Percentiles rank a stretch among this genome's conserved stretches.
phyloP scores from a whole-genome alignment of 257 asterid genomes.

The Przewalskia tangutica region DNA sequence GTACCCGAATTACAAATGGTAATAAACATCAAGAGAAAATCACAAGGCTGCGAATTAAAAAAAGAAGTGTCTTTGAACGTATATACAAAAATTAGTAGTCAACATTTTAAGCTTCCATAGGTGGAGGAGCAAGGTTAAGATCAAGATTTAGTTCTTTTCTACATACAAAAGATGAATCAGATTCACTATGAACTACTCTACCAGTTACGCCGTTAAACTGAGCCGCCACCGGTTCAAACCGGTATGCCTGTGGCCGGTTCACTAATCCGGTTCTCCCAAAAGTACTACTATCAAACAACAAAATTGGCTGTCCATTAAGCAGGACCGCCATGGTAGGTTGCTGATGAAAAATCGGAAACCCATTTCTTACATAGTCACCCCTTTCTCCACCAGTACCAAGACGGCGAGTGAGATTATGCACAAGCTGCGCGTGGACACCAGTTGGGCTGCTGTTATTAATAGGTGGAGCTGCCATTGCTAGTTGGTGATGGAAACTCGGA shows the following conservation, averaged over 20 bases:
- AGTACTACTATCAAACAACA: slow-evolving; percentile 19
- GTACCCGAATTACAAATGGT: neutral
- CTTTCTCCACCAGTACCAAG: slow-evolving; percentile 17
- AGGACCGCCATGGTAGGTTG: slow-evolving; percentile 53
- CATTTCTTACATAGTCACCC: neutral
- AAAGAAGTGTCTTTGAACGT: neutral
- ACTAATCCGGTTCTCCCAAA: slow-evolving; percentile 1
- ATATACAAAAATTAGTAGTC: slow-evolving; percentile 28
- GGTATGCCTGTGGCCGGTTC: slow-evolving; percentile 3
- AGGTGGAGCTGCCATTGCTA: slow-evolving; percentile 3
- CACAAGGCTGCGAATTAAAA: slow-evolving; percentile 28
- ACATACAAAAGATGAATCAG: slow-evolving; percentile 31
- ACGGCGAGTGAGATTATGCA: slow-evolving; percentile 74
- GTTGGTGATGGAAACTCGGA: neutral
- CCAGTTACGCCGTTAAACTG: slow-evolving; percentile 17
- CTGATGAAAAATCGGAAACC: slow-evolving; percentile 24
- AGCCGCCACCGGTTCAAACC: slow-evolving; percentile 18
- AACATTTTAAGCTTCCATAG: slow-evolving; percentile 32
- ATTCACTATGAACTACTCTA: slow-evolving; percentile 33
- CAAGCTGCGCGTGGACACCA: slow-evolving; percentile 36
- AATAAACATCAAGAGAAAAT: slow-evolving; percentile 31
- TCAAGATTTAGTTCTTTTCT: slow-evolving; percentile 58
- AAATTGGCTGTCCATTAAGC: slow-evolving; percentile 50
- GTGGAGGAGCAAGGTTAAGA: slow-evolving; percentile 77
- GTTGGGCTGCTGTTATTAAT: slow-evolving; percentile 63